Evolutionary conservation across 2,329 filamentous ascomycete species (phyloP), one percentile per base, ranked within the genome.

Genomic region (Dryadomyces sulphureus): DNA sequence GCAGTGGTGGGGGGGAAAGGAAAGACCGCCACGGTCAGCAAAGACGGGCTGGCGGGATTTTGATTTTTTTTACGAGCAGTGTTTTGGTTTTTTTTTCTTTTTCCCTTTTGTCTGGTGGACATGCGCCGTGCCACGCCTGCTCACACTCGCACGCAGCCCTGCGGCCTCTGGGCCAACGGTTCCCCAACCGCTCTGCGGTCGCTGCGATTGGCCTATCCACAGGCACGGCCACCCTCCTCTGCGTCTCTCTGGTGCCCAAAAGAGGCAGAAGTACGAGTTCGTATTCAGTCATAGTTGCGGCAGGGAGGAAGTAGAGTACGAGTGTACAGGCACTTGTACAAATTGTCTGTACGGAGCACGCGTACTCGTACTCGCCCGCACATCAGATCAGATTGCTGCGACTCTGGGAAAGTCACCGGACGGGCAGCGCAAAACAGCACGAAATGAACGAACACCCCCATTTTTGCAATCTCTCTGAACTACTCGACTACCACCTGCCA

Each of bases 401-500:
- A n/a, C n/a, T n/a, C n/a, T n/a, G n/a, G n/a, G 5, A 32, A 14
- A 32, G 27, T 32, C 27, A 14, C 27, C 11, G 16, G 27, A 32
- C 16, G 27, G 16, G 27, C n/a, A n/a, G 27, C 27, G 27, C 9
- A 32, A 32, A 32, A 32, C 16, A 32, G 27, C 27, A 32, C 27
- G 27, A 32, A 32, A 32, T 32, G 27, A 32, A 14, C 11, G 11
- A 32, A 32, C 9, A 32, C 16, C 25, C 9, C 24, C 27, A 17
- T 16, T n/a, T 17, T 8, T 12, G 36, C 17, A 21, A 17, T 20
- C 36, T 20, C 36, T 21, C 39, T 21, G 9, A 22, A 39, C 20
- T n/a, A n/a, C n/a, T 36, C 22, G 50, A 49, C 50, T 53, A 55
- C 55, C 48, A 56, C 53, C 49, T 60, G 58, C 55, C 57, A 60